Evolutionary conservation across 768 basidiomycete species (phyloP).

Genomic region (Cystoderma amianthinum): DNA sequence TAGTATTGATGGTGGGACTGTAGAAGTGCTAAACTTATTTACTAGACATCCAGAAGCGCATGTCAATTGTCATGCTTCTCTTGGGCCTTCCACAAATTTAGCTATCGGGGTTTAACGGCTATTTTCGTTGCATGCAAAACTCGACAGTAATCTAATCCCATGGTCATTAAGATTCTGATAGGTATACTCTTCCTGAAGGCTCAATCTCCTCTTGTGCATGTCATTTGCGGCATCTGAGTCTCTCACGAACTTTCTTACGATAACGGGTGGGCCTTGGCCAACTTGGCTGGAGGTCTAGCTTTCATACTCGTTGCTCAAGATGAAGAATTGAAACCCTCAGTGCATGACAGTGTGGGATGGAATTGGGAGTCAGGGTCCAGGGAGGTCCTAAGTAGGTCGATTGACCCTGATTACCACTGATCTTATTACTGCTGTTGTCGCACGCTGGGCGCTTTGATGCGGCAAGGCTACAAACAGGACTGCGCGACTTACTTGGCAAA

Average conservation of each 20-base stretch:
- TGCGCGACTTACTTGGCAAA: too few relatives aligned
- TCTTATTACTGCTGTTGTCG: too few relatives aligned
- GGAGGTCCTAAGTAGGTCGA: too few relatives aligned
- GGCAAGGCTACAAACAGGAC: too few relatives aligned
- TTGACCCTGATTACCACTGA: too few relatives aligned
- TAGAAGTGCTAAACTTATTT: conserved; percentile 1
- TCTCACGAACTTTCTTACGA: neutral
- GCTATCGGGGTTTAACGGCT: neutral
- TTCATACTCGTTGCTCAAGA: too few relatives aligned
- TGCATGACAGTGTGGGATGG: too few relatives aligned
- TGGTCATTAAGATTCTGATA: neutral
- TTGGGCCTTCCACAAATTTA: neutral
- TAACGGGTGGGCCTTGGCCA: too few relatives aligned
- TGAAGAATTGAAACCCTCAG: too few relatives aligned
- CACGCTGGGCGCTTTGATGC: too few relatives aligned
- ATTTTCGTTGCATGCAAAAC: neutral
- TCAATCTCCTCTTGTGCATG: neutral
- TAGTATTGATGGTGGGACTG: neutral
- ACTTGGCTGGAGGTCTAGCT: too few relatives aligned
- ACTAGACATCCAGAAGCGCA: neutral
- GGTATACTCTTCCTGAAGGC: neutral
- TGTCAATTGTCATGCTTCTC: neutral
- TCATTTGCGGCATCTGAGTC: neutral
- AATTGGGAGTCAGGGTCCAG: too few relatives aligned
- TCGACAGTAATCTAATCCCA: neutral